Base-by-base conservation (phyloP, 2,329 filamentous ascomycete genomes). In the Colletotrichum neosansevieriae region DNA sequence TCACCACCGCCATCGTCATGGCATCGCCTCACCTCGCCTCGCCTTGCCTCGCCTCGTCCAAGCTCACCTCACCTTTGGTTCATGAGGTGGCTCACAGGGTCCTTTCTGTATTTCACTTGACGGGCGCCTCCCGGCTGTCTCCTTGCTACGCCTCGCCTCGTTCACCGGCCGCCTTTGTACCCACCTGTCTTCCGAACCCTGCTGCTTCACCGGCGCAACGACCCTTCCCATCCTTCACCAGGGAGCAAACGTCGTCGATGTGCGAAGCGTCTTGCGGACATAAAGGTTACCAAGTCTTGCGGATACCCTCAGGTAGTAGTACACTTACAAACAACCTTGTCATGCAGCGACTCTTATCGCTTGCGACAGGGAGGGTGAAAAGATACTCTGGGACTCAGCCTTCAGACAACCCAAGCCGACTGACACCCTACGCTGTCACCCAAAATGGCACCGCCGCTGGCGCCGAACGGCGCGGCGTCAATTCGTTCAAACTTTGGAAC, bases 401-500 rank as follows among this genome's bases (percentile, higher is more conserved):
- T 51, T 13, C 24, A 65, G 47, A 53, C 57, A 60, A 32, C 24
- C 11, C 36, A 61, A 53, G 63, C 63, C 56, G 47, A 60, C 57
- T 61, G 63, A 29, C 24, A 61, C 38, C 63, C 62, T 67, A 51
- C 42, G 24, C 34, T 63, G 50, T 10, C 21, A 51, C 59, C 24
- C 12, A 38, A 38, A 50, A 34, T 53, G 57, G 19, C 57, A 47
- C 11, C 36, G 57, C 17, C 42, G 44, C 57, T 32, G 57, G 57
- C 57, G 44, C 32, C 57, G 57, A 59, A 21, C 44, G 44, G n/a
- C 44, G 29, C 17, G 44, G 57, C 44, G 44, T 17, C 40, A 32
- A 42, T 29, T 50, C 44, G 32, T 32, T 15, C 44, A 32, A 44
- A 42, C 36, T 29, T 29, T 59, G 44, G 13, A 24, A 49, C 17